Evolutionary conservation across 257 asterid species (phyloP), one percentile per base, ranked within the genome.

Genomic region (Solanum habrochaites): DNA sequence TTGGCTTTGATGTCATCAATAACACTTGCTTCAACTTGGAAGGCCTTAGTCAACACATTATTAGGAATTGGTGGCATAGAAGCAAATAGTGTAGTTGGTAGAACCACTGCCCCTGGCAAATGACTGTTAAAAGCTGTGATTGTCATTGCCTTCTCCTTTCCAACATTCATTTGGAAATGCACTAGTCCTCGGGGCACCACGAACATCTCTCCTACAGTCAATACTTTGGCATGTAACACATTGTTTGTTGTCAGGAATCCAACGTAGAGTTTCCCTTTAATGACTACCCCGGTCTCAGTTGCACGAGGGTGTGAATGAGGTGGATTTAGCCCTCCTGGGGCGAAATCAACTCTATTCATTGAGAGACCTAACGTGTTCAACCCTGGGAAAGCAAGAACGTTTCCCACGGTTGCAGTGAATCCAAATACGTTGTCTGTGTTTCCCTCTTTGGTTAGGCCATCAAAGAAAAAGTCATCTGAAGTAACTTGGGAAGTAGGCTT

Each of bases 251-350:
- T 87, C 11, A 95, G 77, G 25, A 94, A 83, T 32, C 97, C 96
- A 14, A 89, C 95, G 0, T 91, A 90, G 40, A 95, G 37, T 83
- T 85, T 88, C 80, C 98, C 94, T 21, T 85, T 81, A 3, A 93
- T 27, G 47, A 95, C 91, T 23, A 95, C n/a, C 4, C 94, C 94
- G 0, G 90, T 58, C 39, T 95, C 95, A 0, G 94, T 31, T 6
- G 96, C 95, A 3, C 96, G 91, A 6, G 96, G 96, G 62, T 95
- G 98, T 18, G 87, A 81, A 69, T 95, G 98, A 1, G 94, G 95
- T 4, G 94, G 95, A 25, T 91, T 92, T 0, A 93, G 31, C 9
- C 95, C 95, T 0, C 94, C 96, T 0, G 91, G 92, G 1, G 86
- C 91, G 3, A 90, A 47, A 29, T 91, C 93, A 4, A 93, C 94